These are phyloP conservation scores for Suillus paluster DNA, from an alignment of 768 basidiomycete genomes.

Conservation along the genomic window DNA sequence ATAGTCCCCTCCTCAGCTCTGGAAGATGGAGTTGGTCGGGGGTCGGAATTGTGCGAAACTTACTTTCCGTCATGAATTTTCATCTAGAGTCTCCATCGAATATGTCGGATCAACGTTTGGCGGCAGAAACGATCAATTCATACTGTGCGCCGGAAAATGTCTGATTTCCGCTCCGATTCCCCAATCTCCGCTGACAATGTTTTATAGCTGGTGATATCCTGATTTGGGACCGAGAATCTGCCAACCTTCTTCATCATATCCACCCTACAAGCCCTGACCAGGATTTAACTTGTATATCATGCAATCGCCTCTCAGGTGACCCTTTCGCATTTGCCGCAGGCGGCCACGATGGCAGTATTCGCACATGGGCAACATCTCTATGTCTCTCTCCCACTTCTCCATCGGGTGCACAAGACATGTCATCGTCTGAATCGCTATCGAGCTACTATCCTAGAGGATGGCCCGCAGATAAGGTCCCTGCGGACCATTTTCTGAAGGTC, in stretches of 20 bases:
- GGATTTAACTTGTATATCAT: constrained; percentile 80
- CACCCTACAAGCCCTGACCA: constrained; percentile 60
- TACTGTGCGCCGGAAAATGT: constrained; percentile 81
- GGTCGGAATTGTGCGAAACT: constrained; percentile 40
- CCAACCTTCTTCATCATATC: constrained; percentile 69
- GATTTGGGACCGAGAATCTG: constrained; percentile 87
- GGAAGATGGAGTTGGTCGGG: constrained; percentile 70
- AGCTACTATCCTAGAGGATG: constrained; percentile 6
- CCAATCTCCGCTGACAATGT: constrained; percentile 8
- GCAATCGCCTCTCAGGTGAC: constrained; percentile 67
- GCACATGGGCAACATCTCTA: constrained; percentile 63
- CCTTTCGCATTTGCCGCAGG: constrained; percentile 67
- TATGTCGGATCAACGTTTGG: constrained; percentile 87
- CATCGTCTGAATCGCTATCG: constrained; percentile 11
- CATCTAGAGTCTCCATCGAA: constrained; percentile 69
- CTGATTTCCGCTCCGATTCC: constrained; percentile 9
- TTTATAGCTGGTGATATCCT: constrained; percentile 75
- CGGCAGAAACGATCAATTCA: constrained; percentile 76
- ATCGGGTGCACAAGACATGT: neutral
- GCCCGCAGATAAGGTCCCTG: neutral
- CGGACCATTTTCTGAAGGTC: neutral
- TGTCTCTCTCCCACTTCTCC: neutral
- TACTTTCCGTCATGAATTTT: constrained; percentile 67
- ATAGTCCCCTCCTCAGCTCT: constrained; percentile 76
- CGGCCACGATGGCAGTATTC: constrained; percentile 74